Evolutionary conservation across 352 stramenopile species (phyloP).

Genomic region (Poterioochromonas sp.): DNA sequence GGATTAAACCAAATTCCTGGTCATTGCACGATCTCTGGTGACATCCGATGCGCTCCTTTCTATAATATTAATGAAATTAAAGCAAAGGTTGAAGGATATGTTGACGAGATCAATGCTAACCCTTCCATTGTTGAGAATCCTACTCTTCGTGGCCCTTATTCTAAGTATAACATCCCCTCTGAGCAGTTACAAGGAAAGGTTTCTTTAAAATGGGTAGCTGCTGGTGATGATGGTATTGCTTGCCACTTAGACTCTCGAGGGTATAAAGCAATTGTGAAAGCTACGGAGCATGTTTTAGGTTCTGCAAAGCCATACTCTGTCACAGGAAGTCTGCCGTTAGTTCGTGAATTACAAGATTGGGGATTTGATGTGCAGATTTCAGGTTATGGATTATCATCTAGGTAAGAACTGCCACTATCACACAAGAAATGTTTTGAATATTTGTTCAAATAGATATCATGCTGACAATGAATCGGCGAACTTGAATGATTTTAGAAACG

Average conservation of each 20-base stretch:
- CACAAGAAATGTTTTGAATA: neutral
- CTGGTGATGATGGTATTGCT: conserved; percentile 68
- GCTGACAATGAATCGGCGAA: conserved; percentile 80
- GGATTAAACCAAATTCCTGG: conserved; percentile 62
- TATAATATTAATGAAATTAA: conserved; percentile 75
- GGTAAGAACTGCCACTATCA: conserved; percentile 33
- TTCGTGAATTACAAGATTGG: conserved; percentile 51
- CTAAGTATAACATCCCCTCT: conserved; percentile 72
- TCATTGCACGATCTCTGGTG: conserved; percentile 73
- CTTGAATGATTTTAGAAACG: conserved; percentile 70
- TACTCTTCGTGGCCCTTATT: conserved; percentile 63
- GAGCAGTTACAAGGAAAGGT: conserved; percentile 67
- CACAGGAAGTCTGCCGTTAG: conserved; percentile 60
- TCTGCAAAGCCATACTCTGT: conserved; percentile 76
- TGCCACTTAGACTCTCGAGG: conserved; percentile 70
- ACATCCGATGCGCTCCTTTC: conserved; percentile 77
- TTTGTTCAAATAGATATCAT: conserved; percentile 71
- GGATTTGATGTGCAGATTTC: conserved; percentile 51
- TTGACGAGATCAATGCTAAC: conserved; percentile 70
- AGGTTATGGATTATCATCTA: conserved; percentile 42
- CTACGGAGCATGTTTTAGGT: conserved; percentile 58
- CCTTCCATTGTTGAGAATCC: conserved; percentile 53
- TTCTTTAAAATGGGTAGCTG: conserved; percentile 67
- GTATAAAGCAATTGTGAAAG: conserved; percentile 64
- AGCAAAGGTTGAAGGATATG: conserved; percentile 53